Percentiles rank a stretch among this genome's conserved stretches.
Conservation (phyloP, 805 yeast genomes). For the Torulaspora indica region DNA sequence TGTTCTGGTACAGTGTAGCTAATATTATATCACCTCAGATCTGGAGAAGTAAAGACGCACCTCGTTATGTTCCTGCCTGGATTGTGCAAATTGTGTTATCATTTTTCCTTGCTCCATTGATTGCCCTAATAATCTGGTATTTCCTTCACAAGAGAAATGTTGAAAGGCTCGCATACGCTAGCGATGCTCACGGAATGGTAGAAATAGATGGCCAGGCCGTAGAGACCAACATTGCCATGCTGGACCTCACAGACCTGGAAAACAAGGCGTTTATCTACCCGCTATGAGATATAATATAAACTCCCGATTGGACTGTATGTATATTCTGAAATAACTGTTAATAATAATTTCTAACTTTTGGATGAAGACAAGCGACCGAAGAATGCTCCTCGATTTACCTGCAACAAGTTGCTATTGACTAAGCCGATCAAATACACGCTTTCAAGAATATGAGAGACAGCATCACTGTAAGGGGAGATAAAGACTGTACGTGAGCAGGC, state of each 20-base stretch:
- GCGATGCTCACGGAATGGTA: conserved; percentile 28
- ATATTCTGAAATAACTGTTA: too few relatives aligned
- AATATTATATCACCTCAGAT: conserved; percentile 55
- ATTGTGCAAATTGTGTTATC: conserved; percentile 52
- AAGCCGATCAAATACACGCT: too few relatives aligned
- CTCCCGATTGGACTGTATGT: too few relatives aligned
- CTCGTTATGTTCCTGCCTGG: conserved; percentile 48
- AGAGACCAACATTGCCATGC: conserved; percentile 36
- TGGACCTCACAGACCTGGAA: conserved; percentile 53
- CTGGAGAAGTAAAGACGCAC: conserved; percentile 47
- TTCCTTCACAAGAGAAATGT: conserved; percentile 45
- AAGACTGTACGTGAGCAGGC: too few relatives aligned
- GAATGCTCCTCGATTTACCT: too few relatives aligned
- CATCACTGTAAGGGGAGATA: too few relatives aligned
- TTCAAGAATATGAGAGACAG: too few relatives aligned
- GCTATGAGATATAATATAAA: conserved; percentile 19
- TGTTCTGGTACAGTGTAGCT: conserved; percentile 45
- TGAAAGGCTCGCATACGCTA: conserved; percentile 33
- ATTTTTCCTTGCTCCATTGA: conserved; percentile 43
- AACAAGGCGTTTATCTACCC: conserved; percentile 52
- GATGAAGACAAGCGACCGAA: too few relatives aligned
- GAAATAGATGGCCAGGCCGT: conserved; percentile 32
- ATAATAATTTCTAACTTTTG: too few relatives aligned
- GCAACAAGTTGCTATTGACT: too few relatives aligned
- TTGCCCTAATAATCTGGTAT: conserved; percentile 42